phyloP scores from a whole-genome alignment of 495 filamentous ascomycete species.

The Neurospora pannonica region DNA sequence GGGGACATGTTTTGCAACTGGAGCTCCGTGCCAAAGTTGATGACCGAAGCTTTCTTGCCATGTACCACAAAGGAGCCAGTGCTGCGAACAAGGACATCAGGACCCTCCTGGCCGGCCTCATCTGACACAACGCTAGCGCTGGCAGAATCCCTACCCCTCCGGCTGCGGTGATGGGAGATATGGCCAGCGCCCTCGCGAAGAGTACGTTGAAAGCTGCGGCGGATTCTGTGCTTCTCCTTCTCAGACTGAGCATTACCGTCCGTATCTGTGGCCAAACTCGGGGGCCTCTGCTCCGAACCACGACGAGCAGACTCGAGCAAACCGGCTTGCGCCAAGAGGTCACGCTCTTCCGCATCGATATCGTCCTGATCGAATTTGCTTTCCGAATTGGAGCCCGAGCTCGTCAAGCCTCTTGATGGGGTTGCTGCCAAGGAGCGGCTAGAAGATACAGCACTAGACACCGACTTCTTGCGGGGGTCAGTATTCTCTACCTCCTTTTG shows the following conservation, averaged over 20 bases:
- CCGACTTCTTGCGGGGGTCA: conserved; percentile 29
- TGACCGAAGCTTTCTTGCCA: conserved; percentile 93
- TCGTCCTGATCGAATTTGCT: conserved; percentile 24
- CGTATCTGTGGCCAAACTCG: conserved; percentile 13
- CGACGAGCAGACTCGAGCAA: conserved; percentile 24
- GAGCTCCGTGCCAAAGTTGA: conserved; percentile 89
- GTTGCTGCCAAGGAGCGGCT: conserved; percentile 20
- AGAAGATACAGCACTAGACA: conserved; percentile 33
- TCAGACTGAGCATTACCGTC: conserved; percentile 23
- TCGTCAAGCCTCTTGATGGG: conserved; percentile 18
- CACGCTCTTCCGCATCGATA: conserved; percentile 39
- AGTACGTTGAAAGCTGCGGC: conserved; percentile 90
- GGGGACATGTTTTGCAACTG: conserved; percentile 74
- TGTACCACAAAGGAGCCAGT: conserved; percentile 89
- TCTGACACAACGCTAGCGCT: conserved; percentile 53
- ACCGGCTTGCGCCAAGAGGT: conserved; percentile 43
- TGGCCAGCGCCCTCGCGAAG: conserved; percentile 66
- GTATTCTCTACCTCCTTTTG: conserved; percentile 30
- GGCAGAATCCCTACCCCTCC: conserved; percentile 66
- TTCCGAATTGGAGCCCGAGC: conserved; percentile 11
- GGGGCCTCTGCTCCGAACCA: conserved; percentile 9
- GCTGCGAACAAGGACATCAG: conserved; percentile 63
- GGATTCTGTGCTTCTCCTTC: conserved; percentile 50
- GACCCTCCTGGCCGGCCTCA: conserved; percentile 44
- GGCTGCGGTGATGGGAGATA: conserved; percentile 57